These are phyloP conservation scores for Debaryomyces sp. DNA, from an alignment of 1,139 yeast species.

Conservation along the genomic window DNA sequence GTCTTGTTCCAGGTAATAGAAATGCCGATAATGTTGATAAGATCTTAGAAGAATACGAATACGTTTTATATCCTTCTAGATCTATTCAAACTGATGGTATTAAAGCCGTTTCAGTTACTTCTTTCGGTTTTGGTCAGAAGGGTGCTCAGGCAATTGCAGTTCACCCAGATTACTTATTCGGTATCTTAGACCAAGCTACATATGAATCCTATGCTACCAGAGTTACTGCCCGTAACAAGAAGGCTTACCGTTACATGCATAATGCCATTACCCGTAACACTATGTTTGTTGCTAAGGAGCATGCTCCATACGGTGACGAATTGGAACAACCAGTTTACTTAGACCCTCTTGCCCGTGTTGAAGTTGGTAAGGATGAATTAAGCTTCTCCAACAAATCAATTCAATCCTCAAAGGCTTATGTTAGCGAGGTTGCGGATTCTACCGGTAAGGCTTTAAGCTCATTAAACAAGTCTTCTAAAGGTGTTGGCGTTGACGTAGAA, in stretches of 20 bases:
- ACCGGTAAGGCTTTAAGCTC: slow-evolving; percentile 54
- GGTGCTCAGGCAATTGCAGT: slow-evolving; percentile 95
- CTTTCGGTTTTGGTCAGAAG: slow-evolving; percentile 99
- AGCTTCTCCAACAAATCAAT: slow-evolving; percentile 48
- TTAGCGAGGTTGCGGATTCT: slow-evolving; percentile 39
- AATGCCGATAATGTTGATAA: slow-evolving; percentile 96
- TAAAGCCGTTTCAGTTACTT: slow-evolving; percentile 95
- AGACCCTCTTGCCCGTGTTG: slow-evolving; percentile 92
- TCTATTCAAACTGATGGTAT: slow-evolving; percentile 94
- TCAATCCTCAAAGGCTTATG: slow-evolving; percentile 38
- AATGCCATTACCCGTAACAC: slow-evolving; percentile 90
- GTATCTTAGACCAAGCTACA: slow-evolving; percentile 70
- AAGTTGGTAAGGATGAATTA: slow-evolving; percentile 51
- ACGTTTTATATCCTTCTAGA: slow-evolving; percentile 92
- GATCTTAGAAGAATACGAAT: slow-evolving; percentile 77
- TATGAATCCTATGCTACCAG: slow-evolving; percentile 71
- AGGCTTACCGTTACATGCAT: slow-evolving; percentile 94
- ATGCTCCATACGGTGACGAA: slow-evolving; percentile 88
- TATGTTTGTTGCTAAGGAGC: slow-evolving; percentile 89
- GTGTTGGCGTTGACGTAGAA: slow-evolving; percentile 98
- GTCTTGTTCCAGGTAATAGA: slow-evolving; percentile 98
- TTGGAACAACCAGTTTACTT: slow-evolving; percentile 88
- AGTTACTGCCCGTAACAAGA: slow-evolving; percentile 82
- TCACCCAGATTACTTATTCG: slow-evolving; percentile 92
- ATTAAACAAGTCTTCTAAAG: slow-evolving; percentile 55